Evolutionary conservation across 176 grass and related monocot species (phyloP), one percentile per base, ranked within the genome.

Genomic region (Pharus latifolius): DNA sequence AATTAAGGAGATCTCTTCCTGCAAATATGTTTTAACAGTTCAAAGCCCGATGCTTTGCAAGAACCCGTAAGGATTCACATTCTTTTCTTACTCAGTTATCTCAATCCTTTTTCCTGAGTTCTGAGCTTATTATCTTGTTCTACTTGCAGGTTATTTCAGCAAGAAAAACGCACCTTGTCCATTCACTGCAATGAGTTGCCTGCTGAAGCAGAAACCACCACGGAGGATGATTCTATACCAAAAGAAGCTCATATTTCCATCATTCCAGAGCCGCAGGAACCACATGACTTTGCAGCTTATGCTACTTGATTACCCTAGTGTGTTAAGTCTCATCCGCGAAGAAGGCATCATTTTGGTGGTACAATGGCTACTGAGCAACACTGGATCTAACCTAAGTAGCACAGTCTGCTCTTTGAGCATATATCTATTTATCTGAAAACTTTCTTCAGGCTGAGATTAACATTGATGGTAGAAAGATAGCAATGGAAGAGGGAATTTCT

Each of bases 1-100:
- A 8, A 79, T 99, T 76, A 99, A 99, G 61, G 90, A 99, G 76
- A 91, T 88, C 25, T 91, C 95, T 73, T 94, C 90, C 18, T 99
- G 95, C 82, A 94, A 88, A 49, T 94, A 99, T 59, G 90, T 99
- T 35, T 44, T 88, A 41, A 94, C 84, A 10, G 65, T 99, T 59
- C 90, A 91, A 22, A 87, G 60, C 15, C 78, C 95, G 0, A 88
- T 94, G 90, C 90, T 99, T 69, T 99, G 95, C 87, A 99, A 86
- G 41, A 88, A 99, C 49, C 95, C 84, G 95, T 99, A 76, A 83
- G 95, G 81, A 15, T 27, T 41, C 4, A 10, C 34, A 6, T 54
- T 77, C 7, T 58, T 56, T 17, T 37, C 41, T 9, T 18, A 15
- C 17, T 15, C 43, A 29, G 1, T 18, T 26, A 6, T 55, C 42